Evolutionary conservation across 2,329 filamentous ascomycete genomes (phyloP).

Genomic region (Ascochyta rabiei): DNA sequence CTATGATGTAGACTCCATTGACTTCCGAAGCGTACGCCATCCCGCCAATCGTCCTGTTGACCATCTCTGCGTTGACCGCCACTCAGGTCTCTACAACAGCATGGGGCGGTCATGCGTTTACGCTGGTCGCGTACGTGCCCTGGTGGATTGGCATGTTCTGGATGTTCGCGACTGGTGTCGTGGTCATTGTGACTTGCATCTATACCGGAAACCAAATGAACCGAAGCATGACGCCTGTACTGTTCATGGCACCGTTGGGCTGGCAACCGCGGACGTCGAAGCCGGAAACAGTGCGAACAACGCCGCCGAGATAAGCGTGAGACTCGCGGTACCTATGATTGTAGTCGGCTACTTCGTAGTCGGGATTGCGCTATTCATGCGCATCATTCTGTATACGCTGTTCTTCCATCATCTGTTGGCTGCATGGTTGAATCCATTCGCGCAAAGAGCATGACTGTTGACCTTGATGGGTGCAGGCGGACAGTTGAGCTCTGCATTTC

Average conservation of each 20-base stretch:
- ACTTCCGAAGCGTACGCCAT: slow-evolving; percentile 5
- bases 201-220: slow-evolving; percentile 12
- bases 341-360: slow-evolving; percentile 9
- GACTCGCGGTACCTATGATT: slow-evolving; percentile 7
- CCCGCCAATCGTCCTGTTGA: slow-evolving; percentile 9
- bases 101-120: slow-evolving; percentile 11
- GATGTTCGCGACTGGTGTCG: slow-evolving; percentile 9
- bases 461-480: slow-evolving; percentile 8
- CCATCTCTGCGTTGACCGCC: slow-evolving; percentile 7
- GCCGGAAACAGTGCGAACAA: slow-evolving; percentile 7
- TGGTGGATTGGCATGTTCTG: slow-evolving; percentile 13
- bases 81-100: slow-evolving; percentile 4
- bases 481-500: slow-evolving; percentile 7
- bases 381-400: slow-evolving; percentile 9
- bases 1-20: slow-evolving; percentile 6
- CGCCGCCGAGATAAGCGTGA: background rate
- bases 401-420: slow-evolving; percentile 13
- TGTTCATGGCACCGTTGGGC: slow-evolving; percentile 11
- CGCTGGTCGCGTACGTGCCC: slow-evolving; percentile 7
- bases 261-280: slow-evolving; percentile 5
- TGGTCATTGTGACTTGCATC: slow-evolving; percentile 9
- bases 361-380: slow-evolving; percentile 11
- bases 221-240: slow-evolving; percentile 10
- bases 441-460: slow-evolving; percentile 9
- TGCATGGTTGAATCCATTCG: slow-evolving; percentile 5